Base-by-base conservation (phyloP, 345 rosid genomes). In the Stellera chamaejasme region DNA sequence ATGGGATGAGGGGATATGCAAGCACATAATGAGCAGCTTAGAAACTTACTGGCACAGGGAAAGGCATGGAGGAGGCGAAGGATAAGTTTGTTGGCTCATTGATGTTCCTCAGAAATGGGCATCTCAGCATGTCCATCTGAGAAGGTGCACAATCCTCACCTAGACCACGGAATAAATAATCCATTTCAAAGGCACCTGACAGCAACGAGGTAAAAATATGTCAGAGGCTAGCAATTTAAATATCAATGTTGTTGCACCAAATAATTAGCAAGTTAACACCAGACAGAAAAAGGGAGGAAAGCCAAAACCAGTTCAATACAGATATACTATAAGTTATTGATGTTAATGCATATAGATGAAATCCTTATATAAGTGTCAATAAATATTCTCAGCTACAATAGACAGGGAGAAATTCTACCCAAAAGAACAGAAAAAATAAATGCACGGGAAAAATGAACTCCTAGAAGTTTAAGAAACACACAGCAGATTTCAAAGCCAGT, bases 41-140 rank as follows among this genome's bases (percentile, higher is more conserved):
- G 39, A 11, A 11, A 9, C 93, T 81, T 71, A 88, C 99, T n/a
- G 94, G 96, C 72, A 78, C 71, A 53, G 86, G 77, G 48, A 86
- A 69, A 53, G 87, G 77, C 80, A 75, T 50, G 70, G 87, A 63
- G 2, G 95, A 75, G 54, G 86, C 70, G 53, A 88, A 81, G 15
- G 95, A 86, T 66, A 92, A 86, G 62, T 81, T 88, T 16, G 98
- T 92, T 14, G 97, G 99, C 75, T 84, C 96, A 65, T 88, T 88
- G 60, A 92, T 88, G 78, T 92, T 92, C 76, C 95, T 84, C 83
- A 92, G 78, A 75, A 92, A 92, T 0, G 98, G 98, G 56, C 98
- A 92, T 72, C 89, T 78, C 9, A 76, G 72, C 13, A 86, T 64
- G 65, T 82, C 85, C 23, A 69, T 49, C 36, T 76, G 77, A 55